These are phyloP conservation scores for Rubia peregrina DNA, from an alignment of 305 asterid species.

Conservation along the genomic window DNA sequence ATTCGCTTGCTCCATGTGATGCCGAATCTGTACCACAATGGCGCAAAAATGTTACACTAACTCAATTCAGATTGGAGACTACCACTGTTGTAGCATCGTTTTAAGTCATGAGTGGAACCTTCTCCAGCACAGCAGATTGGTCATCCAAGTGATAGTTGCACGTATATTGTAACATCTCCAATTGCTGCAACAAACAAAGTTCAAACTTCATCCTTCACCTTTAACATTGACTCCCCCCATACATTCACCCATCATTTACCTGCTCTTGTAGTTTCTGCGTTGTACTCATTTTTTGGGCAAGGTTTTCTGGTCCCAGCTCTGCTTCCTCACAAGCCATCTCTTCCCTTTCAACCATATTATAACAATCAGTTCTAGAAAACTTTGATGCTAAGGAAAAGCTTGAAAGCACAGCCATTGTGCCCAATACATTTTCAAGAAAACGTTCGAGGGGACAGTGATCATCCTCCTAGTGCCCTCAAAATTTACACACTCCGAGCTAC, in stretches of 20 bases:
- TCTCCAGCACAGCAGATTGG: conserved; percentile 75
- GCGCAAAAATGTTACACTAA: neutral
- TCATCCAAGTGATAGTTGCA: conserved; percentile 62
- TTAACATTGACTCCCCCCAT: neutral
- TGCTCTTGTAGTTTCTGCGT: conserved; percentile 54
- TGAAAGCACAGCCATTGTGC: no score
- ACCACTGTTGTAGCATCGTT: neutral
- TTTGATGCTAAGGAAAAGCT: neutral
- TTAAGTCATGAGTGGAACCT: conserved; percentile 32
- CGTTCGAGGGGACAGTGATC: no score
- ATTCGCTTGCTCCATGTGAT: conserved; percentile 61
- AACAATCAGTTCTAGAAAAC: neutral
- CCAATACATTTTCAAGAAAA: no score
- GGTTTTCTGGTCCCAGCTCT: conserved; percentile 68
- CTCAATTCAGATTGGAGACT: neutral
- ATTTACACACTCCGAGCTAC: neutral
- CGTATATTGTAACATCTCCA: conserved; percentile 81
- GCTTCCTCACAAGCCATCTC: conserved; percentile 93
- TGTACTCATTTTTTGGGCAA: conserved; percentile 53
- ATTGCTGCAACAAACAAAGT: conserved; percentile 38
- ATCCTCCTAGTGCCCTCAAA: neutral
- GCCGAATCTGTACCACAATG: conserved; percentile 41
- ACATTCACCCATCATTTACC: conserved; percentile 24
- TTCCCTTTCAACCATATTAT: conserved; percentile 48
- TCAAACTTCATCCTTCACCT: conserved; percentile 5